Percentiles rank a stretch among this genome's conserved stretches.
Evolutionary conservation across 2,329 filamentous ascomycete species (phyloP).

Genomic region (Fusarium scirpi): DNA sequence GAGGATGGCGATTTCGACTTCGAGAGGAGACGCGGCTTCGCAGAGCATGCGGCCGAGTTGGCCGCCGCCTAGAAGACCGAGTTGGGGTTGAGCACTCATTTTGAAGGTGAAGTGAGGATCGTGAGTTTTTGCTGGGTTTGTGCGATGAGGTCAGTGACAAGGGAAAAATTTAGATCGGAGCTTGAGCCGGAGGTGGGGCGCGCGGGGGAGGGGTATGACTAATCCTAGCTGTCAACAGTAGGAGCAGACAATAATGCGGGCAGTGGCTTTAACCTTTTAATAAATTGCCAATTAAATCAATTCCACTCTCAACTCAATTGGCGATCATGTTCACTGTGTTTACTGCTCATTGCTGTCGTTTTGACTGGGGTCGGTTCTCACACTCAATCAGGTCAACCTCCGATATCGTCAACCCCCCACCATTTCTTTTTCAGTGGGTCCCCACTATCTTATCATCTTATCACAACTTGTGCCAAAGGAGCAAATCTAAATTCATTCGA

Average conservation of each 20-base stretch:
- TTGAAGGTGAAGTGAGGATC: not conserved
- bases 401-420: constrained; percentile 16
- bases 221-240: not conserved
- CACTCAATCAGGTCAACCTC: not conserved
- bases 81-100: constrained; percentile 35
- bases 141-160: constrained; percentile 26
- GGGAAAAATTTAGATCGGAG: constrained; percentile 30
- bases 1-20: constrained; percentile 82
- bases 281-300: not conserved
- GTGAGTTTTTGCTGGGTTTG: constrained; percentile 8
- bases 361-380: not conserved
- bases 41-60: constrained; percentile 94
- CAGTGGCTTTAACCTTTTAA: not conserved
- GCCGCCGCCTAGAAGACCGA: constrained; percentile 70
- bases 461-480: not conserved
- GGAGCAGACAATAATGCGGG: not conserved
- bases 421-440: not conserved
- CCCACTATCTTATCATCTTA: not conserved
- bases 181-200: constrained; percentile 8
- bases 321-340: accelerated
- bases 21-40: constrained; percentile 81
- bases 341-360: accelerated
- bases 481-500: not conserved
- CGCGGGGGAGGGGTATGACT: not conserved
- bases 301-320: accelerated